Conservation (phyloP, 2,329 filamentous ascomycete genomes). For the Pyricularia sp. region DNA sequence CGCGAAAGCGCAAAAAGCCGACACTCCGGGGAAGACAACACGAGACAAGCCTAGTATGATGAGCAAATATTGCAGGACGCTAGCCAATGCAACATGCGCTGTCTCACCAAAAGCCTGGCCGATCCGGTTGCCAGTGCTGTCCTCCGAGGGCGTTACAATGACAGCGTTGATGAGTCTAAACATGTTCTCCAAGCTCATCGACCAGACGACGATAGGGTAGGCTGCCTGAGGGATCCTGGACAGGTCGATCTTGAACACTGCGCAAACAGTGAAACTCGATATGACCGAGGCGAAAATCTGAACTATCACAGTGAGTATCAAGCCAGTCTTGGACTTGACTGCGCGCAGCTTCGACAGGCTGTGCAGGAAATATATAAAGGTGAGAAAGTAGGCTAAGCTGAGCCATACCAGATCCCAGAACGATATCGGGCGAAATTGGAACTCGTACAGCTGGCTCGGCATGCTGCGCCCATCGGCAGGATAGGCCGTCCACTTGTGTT, state of each 20-base stretch:
- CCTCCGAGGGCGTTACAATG: conserved; percentile 59
- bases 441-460: conserved; percentile 61
- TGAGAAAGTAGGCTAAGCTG: conserved; percentile 54
- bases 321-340: conserved; percentile 65
- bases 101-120: conserved; percentile 67
- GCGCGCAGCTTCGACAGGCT: conserved; percentile 62
- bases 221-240: conserved; percentile 64
- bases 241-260: conserved; percentile 64
- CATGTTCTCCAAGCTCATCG: conserved; percentile 71
- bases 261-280: conserved; percentile 73
- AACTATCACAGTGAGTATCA: conserved; percentile 60
- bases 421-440: conserved; percentile 68
- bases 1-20: conserved; percentile 68
- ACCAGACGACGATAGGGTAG: conserved; percentile 68
- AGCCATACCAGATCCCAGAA: conserved; percentile 54
- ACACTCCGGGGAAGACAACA: conserved; percentile 59
- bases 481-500: conserved; percentile 55
- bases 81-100: conserved; percentile 58
- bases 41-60: conserved; percentile 58
- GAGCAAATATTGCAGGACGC: conserved; percentile 58
- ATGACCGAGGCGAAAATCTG: conserved; percentile 66
- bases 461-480: conserved; percentile 45
- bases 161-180: conserved; percentile 72
- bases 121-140: conserved; percentile 59
- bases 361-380: conserved; percentile 54